Evolutionary conservation across 129 eudicot species (phyloP).

Genomic region (Lactuca saligna): DNA sequence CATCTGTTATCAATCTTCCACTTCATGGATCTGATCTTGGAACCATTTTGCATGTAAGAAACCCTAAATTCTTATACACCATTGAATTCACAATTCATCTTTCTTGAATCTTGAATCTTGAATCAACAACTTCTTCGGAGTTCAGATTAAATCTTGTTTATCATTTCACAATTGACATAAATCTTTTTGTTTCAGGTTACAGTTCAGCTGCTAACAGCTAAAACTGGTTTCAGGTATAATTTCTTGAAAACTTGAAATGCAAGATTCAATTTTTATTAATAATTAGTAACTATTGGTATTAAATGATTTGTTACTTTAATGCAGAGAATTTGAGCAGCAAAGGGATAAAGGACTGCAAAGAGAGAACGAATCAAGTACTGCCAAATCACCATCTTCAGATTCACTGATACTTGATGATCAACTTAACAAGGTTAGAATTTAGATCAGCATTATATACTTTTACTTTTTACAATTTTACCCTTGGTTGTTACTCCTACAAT

Average conservation of each 20-base stretch:
- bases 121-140: neutral
- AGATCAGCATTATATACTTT: no score
- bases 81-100: neutral
- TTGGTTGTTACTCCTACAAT: neutral
- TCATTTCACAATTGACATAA: neutral
- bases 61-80: conserved; percentile 1
- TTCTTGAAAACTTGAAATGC: conserved; percentile 8
- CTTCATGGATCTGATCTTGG: conserved; percentile 86
- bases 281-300: conserved; percentile 4
- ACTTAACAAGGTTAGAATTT: conserved; percentile 49
- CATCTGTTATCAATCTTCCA: conserved; percentile 63
- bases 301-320: conserved; percentile 10
- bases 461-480: neutral
- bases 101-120: neutral
- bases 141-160: neutral
- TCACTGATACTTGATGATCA: conserved; percentile 44
- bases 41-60: conserved; percentile 78
- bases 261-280: neutral
- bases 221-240: conserved; percentile 93
- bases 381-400: conserved; percentile 44
- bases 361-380: conserved; percentile 38
- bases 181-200: conserved; percentile 63
- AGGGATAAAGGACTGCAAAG: conserved; percentile 82
- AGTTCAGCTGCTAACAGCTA: conserved; percentile 89
- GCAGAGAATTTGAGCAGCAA: conserved; percentile 98